Evolutionary conservation across 1,139 yeast genomes (phyloP).

Genomic region (Magnusiomyces clavatus): DNA sequence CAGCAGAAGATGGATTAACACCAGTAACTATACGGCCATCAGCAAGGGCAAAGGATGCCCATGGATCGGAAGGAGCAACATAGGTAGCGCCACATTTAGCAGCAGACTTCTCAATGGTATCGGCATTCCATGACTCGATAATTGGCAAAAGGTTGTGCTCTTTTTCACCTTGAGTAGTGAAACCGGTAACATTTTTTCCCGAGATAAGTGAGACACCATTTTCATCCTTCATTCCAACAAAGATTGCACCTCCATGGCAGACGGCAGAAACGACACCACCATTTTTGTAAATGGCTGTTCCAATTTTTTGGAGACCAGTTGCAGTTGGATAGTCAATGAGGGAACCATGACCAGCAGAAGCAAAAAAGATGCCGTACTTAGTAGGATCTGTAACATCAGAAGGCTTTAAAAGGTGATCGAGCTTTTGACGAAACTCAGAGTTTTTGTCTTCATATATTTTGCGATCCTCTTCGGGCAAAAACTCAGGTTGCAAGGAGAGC

Average conservation of each 20-base stretch:
- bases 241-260: constrained; percentile 59
- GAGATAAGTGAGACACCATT: constrained; percentile 45
- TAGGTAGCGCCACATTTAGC: constrained; percentile 39
- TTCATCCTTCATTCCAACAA: constrained; percentile 40
- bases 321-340: constrained; percentile 51
- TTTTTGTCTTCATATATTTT: constrained; percentile 34
- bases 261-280: constrained; percentile 56
- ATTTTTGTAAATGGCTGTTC: constrained; percentile 39
- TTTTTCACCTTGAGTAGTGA: constrained; percentile 45
- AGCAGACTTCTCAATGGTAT: constrained; percentile 34
- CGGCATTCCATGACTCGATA: constrained; percentile 25
- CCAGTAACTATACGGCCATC: constrained; percentile 41
- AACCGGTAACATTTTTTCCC: constrained; percentile 43
- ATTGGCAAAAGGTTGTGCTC: constrained; percentile 30
- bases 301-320: constrained; percentile 39
- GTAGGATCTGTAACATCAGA: constrained; percentile 36
- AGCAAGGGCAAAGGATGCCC: constrained; percentile 43
- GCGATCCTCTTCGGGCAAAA: constrained; percentile 40
- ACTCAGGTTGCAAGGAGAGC: constrained; percentile 43
- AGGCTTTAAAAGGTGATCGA: constrained; percentile 34
- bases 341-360: constrained; percentile 63
- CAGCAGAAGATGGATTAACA: background rate
- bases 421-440: constrained; percentile 33
- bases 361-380: constrained; percentile 49
- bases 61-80: constrained; percentile 38